These are phyloP conservation scores for Penicillium manginii DNA, from an alignment of 495 filamentous ascomycete genomes.

Conservation along the genomic window DNA sequence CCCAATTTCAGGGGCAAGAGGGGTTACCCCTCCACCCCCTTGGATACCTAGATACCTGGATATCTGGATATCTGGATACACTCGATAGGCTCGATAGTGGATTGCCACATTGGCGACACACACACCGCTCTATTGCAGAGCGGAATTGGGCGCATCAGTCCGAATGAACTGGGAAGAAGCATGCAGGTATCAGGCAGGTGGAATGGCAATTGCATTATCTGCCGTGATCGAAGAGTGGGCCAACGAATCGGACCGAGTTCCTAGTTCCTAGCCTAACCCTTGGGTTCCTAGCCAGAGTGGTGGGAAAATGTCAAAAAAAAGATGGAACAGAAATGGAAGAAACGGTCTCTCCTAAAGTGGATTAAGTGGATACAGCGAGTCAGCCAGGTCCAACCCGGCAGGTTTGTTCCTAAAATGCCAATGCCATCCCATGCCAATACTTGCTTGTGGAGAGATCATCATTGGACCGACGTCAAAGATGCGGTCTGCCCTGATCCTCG, in stretches of 20 bases:
- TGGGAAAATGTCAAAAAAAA: too few relatives aligned
- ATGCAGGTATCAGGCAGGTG: constrained; percentile 21
- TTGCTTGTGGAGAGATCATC: not conserved
- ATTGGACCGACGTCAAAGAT: constrained; percentile 23
- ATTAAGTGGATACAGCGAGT: not conserved
- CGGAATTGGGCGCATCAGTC: not conserved
- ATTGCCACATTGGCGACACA: not conserved
- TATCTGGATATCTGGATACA: too few relatives aligned
- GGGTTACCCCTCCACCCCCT: not conserved
- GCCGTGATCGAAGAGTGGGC: constrained; percentile 17
- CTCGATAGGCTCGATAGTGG: too few relatives aligned
- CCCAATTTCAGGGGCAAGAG: not conserved
- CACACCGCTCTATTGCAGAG: not conserved
- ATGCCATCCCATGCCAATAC: not conserved
- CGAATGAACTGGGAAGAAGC: not conserved
- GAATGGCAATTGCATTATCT: constrained; percentile 35
- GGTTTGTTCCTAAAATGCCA: not conserved
- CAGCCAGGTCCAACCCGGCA: not conserved
- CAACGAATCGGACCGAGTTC: constrained; percentile 9
- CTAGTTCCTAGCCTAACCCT: not conserved
- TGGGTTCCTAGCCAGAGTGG: too few relatives aligned
- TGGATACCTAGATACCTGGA: too few relatives aligned
- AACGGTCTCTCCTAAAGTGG: not conserved
- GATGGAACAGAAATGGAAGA: not conserved
- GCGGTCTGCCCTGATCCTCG: constrained; percentile 27